Evolutionary conservation across 2,329 filamentous ascomycete genomes (phyloP), one percentile per base, ranked within the genome.

Genomic region (Paecilomyces fulvus): DNA sequence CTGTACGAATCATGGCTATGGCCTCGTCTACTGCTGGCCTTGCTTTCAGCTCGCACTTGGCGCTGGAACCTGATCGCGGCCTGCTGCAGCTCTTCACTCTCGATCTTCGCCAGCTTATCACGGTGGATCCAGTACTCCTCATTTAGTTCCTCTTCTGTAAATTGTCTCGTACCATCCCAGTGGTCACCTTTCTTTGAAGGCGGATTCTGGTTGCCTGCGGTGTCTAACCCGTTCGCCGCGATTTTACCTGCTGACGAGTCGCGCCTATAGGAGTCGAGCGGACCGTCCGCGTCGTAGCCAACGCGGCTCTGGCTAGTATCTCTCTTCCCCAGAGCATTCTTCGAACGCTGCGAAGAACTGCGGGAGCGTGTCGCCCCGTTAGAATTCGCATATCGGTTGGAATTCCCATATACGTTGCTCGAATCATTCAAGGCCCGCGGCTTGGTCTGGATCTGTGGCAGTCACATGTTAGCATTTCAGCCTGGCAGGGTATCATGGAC

Each of bases 61-160:
- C 66, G 71, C 56, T 69, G 75, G 62, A 68, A 76, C 33, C 73
- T 67, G 51, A 77, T 73, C 20, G 76, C 75, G 9, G 75, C 74
- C 60, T 77, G 75, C 54, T 79, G 77, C 52, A 79, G 63, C 61
- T 79, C 77, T 64, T 79, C 75, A 56, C 75, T 79, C 61, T 79
- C 77, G 31, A 79, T 79, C 55, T 72, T 73, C 21, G 77, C 77
- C 56, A 79, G 62, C 62, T 79, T 79, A 61, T 79, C 77, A 9
- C 77, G 70, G 58, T 79, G 77, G 54, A 79, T 79, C 77, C 77
- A 79, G 43, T 76, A 73, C 56, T 73, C 73, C 20, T 69, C 62
- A 30, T 70, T 64, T 20, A 63, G 61, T n/a, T 73, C 69, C 31
- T 66, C 56, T 11, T 65, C 60, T 10, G 53, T 61, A 52, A 31